These are phyloP conservation scores for Scedosporium minutisporum DNA, from an alignment of 2,329 filamentous ascomycete species.

Conservation along the genomic window DNA sequence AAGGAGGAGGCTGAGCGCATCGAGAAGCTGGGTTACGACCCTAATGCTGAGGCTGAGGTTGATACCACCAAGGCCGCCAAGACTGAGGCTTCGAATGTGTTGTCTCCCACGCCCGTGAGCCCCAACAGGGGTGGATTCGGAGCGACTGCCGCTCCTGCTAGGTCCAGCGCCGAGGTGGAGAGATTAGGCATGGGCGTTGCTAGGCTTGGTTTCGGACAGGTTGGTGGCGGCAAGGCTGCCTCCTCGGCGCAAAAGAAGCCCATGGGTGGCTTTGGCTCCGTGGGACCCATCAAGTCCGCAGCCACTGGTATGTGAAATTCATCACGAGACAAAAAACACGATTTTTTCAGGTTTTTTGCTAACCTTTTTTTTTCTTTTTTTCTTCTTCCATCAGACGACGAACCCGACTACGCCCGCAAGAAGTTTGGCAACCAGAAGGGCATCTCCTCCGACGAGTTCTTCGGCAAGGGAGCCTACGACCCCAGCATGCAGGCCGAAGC, in stretches of 20 bases:
- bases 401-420: conserved; percentile 70
- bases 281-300: conserved; percentile 62
- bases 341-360: neutral
- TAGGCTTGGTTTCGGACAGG: conserved; percentile 79
- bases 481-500: conserved; percentile 73
- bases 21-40: conserved; percentile 90
- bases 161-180: conserved; percentile 72
- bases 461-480: conserved; percentile 82
- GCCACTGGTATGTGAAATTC: conserved; percentile 49
- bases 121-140: conserved; percentile 54
- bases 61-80: conserved; percentile 37
- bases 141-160: conserved; percentile 45
- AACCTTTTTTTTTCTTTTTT: neutral
- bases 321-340: neutral
- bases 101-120: conserved; percentile 65
- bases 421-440: conserved; percentile 92
- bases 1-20: conserved; percentile 96
- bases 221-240: conserved; percentile 54
- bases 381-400: conserved; percentile 47
- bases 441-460: conserved; percentile 97
- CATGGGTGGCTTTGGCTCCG: conserved; percentile 77
- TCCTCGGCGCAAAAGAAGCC: conserved; percentile 54
- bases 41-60: conserved; percentile 63
- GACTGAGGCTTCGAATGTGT: conserved; percentile 50
- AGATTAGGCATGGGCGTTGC: conserved; percentile 81